A percentile compares a stretch with the other conserved stretches of the same genome.
These are phyloP conservation scores for Knoxia roxburghii DNA, from an alignment of 257 asterid species.

Conservation along the genomic window DNA sequence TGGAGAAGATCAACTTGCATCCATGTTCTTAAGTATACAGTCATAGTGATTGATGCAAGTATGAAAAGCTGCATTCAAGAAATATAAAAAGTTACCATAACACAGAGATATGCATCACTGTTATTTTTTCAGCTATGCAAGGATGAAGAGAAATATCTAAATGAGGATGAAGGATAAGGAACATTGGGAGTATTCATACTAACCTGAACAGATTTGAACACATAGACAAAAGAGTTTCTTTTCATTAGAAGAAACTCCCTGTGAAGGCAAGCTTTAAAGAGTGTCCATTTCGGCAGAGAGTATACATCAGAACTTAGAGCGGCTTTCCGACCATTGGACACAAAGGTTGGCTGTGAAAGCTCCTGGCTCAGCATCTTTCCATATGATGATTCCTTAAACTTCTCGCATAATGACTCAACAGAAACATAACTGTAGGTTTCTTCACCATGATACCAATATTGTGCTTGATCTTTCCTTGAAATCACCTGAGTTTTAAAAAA, in stretches of 20 bases:
- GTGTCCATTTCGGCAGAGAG: constrained; percentile 43
- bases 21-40: constrained; percentile 45
- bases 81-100: not conserved
- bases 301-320: constrained; percentile 32
- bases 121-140: not conserved
- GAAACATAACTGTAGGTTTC: constrained; percentile 33
- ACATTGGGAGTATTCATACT: not conserved
- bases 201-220: constrained; percentile 51
- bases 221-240: constrained; percentile 41
- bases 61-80: constrained; percentile 40
- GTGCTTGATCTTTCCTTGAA: constrained; percentile 46
- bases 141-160: too few relatives aligned
- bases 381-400: constrained; percentile 26
- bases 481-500: constrained; percentile 26
- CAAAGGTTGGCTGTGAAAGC: constrained; percentile 29
- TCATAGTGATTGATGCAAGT: constrained; percentile 41
- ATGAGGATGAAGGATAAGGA: not conserved
- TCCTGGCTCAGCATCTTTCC: constrained; percentile 31
- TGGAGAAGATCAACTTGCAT: constrained; percentile 35
- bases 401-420: constrained; percentile 30
- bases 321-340: constrained; percentile 31
- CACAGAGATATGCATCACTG: too few relatives aligned
- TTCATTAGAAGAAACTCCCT: constrained; percentile 47
- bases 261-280: constrained; percentile 40
- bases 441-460: constrained; percentile 36